These are phyloP conservation scores for Danielia oregonensis DNA, from an alignment of 805 yeast genomes.

Conservation along the genomic window DNA sequence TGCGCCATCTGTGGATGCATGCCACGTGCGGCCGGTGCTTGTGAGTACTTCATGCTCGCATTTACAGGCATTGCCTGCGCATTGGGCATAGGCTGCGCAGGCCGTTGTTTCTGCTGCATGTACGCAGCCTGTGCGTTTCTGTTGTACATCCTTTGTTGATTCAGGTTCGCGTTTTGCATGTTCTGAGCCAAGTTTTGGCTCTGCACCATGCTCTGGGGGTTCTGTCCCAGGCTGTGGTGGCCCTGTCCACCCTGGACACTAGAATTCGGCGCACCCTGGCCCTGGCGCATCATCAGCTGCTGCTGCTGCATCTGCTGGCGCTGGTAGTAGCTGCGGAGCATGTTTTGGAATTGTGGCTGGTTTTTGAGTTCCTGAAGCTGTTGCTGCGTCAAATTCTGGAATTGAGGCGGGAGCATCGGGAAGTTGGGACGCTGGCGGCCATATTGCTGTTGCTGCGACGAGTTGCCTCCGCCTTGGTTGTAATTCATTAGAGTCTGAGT, in stretches of 20 bases:
- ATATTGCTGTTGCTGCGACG: slow-evolving; percentile 6
- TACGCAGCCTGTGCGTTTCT: not conserved
- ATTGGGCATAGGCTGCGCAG: slow-evolving; percentile 2
- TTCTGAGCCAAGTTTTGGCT: slow-evolving; percentile 4
- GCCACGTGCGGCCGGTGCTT: not conserved
- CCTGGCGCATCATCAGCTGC: slow-evolving; percentile 17
- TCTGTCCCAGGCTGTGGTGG: slow-evolving; percentile 16
- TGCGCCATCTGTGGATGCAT: not conserved
- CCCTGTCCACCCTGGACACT: not conserved
- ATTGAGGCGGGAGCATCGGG: slow-evolving; percentile 25
- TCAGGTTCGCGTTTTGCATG: slow-evolving; percentile 1
- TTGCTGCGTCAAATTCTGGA: slow-evolving; percentile 34
- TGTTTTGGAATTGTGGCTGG: slow-evolving; percentile 42
- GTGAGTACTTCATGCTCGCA: not conserved
- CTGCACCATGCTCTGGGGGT: slow-evolving; percentile 6
- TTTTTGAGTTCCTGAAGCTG: slow-evolving; percentile 39
- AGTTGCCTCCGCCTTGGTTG: slow-evolving; percentile 10
- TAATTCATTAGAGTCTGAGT: slow-evolving; percentile 12
- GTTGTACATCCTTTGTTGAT: not conserved
- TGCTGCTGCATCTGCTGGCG: slow-evolving; percentile 38
- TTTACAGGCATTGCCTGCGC: too few relatives aligned
- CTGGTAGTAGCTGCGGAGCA: slow-evolving; percentile 38
- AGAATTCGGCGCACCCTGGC: slow-evolving; percentile 5
- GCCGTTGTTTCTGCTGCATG: slow-evolving; percentile 9
- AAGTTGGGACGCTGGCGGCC: slow-evolving; percentile 22